Evolutionary conservation across 2,329 filamentous ascomycete genomes (phyloP).

Genomic region (Fusarium sp.): DNA sequence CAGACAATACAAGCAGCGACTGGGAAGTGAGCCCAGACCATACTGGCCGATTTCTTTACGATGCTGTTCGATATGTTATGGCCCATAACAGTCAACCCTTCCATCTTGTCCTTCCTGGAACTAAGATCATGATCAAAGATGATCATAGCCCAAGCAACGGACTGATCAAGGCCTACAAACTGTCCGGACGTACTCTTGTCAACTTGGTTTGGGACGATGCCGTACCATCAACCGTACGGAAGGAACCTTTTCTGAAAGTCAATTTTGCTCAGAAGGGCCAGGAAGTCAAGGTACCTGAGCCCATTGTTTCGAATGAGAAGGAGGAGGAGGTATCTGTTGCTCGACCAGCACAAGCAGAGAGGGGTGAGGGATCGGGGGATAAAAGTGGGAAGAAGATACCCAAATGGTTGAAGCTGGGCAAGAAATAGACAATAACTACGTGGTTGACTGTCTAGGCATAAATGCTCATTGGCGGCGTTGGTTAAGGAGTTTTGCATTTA

Average conservation of each 20-base stretch:
- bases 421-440: constrained; percentile 65
- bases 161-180: constrained; percentile 79
- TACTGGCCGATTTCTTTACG: constrained; percentile 79
- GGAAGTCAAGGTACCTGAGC: constrained; percentile 74
- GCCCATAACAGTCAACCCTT: constrained; percentile 75
- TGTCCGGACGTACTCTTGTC: constrained; percentile 78
- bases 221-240: constrained; percentile 68
- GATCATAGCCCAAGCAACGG: constrained; percentile 61
- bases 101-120: constrained; percentile 74
- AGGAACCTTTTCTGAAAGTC: constrained; percentile 69
- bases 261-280: constrained; percentile 72
- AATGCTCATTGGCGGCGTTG: constrained; percentile 35
- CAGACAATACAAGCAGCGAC: constrained; percentile 84
- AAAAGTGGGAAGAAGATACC: constrained; percentile 80
- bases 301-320: constrained; percentile 60
- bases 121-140: constrained; percentile 64
- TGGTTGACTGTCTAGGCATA: constrained; percentile 10
- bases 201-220: constrained; percentile 80
- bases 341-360: constrained; percentile 52
- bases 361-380: constrained; percentile 56
- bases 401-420: constrained; percentile 81
- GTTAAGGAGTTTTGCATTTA: neutral
- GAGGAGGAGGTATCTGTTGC: constrained; percentile 41
- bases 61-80: constrained; percentile 80
- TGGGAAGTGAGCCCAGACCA: constrained; percentile 77